These are phyloP conservation scores for Filosporella fistucella DNA, from an alignment of 495 filamentous ascomycete species.

Conservation along the genomic window DNA sequence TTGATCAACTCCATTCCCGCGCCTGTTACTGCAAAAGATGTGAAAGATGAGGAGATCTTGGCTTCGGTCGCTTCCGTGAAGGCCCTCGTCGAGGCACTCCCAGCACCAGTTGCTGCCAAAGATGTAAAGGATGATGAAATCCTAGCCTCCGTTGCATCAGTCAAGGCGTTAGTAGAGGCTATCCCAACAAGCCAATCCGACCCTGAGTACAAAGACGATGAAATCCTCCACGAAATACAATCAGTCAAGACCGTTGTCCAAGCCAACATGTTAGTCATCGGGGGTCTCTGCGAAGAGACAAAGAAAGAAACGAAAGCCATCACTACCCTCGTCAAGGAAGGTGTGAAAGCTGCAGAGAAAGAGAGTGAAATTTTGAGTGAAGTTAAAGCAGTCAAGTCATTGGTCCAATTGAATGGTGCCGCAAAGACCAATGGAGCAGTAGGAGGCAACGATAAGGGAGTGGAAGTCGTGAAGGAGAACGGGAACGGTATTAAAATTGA, in stretches of 20 bases:
- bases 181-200: background rate
- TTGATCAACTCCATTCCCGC: constrained; percentile 2
- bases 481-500: constrained; percentile 15
- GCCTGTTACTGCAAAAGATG: background rate
- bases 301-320: too few species aligned
- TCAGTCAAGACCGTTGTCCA: constrained; percentile 1
- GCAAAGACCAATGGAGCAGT: background rate
- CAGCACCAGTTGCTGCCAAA: background rate
- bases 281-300: too few species aligned
- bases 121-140: constrained; percentile 1
- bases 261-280: too few species aligned
- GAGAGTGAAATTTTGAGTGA: constrained; percentile 5
- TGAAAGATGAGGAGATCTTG: too few species aligned
- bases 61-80: constrained; percentile 3
- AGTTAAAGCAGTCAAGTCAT: constrained; percentile 1
- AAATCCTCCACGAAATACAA: constrained; percentile 1
- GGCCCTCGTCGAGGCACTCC: constrained; percentile 7
- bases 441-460: constrained; percentile 16
- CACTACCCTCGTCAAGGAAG: too few species aligned
- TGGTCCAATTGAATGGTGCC: background rate
- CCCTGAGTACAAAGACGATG: background rate
- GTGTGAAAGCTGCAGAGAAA: too few species aligned
- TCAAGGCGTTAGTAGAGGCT: constrained; percentile 4
- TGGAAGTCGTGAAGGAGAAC: constrained; percentile 4
- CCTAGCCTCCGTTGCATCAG: background rate